Evolutionary conservation across 2,329 filamentous ascomycete genomes (phyloP), one percentile per base, ranked within the genome.

Genomic region (Ophiostoma australiae): DNA sequence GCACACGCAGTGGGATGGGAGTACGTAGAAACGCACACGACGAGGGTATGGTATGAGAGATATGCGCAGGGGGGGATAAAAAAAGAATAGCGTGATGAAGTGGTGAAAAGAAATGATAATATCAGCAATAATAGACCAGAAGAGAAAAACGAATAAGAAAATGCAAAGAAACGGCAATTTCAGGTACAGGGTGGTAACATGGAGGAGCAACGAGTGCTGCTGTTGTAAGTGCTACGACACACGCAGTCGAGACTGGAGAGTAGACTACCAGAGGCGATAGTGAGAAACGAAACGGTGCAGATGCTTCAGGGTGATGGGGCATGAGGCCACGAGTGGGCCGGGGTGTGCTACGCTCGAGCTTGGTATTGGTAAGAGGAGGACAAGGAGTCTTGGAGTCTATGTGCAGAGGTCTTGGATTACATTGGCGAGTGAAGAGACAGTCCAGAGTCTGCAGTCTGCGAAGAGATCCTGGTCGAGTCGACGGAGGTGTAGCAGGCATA

Each of bases 251-350:
- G 15, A 65, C 15, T 20, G 15, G 4, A n/a, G 15, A 35, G 15
- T 33, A 68, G 15, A 41, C 15, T 52, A 55, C 31, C 13, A 69
- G 52, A 20, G 61, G 5, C 68, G 23, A 23, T 3, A 41, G 67
- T 27, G 27, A 52, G 44, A 58, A 27, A 58, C 10, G 39, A n/a
- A 68, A 35, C 63, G 31, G 58, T 71, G 70, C 55, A 68, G 39
- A 48, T 72, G 69, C 70, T 17, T 71, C 72, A 72, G 68, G 67
- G 69, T 66, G 63, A 70, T 71, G 71, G 69, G 66, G 71, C 66
- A 71, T 72, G 71, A 61, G 52, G 39, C 72, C 67, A 73, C 67
- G 68, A 44, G 70, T 70, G 71, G 72, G 61, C 52, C 72, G 37
- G 63, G 55, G n/a, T 52, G 63, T 33, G 17, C 13, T 27, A 55